Conservation (phyloP, 257 asterid genomes). For the Petunia secreta region DNA sequence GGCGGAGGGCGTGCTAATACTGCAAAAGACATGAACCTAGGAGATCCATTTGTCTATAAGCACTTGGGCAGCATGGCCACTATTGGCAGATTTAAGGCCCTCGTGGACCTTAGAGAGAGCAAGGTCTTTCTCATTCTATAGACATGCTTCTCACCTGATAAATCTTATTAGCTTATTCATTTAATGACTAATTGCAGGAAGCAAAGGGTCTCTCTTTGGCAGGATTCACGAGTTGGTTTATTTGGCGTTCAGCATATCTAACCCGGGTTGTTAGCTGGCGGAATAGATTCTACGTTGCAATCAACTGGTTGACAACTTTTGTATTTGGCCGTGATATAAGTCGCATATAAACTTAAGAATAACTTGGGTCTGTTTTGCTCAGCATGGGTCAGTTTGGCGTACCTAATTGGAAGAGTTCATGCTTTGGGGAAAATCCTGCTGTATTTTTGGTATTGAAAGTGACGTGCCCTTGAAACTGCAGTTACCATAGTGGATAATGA, state of each 20-base stretch:
- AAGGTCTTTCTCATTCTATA: conserved; percentile 48
- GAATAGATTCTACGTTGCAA: conserved; percentile 86
- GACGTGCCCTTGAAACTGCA: background rate
- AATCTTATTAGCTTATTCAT: background rate
- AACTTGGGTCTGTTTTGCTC: background rate
- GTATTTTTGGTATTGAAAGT: background rate
- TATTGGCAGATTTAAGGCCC: conserved; percentile 89
- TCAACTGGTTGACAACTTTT: conserved; percentile 82
- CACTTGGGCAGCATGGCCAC: conserved; percentile 99
- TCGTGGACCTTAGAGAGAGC: conserved; percentile 95
- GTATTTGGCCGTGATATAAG: conserved; percentile 85
- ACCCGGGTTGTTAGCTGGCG: conserved; percentile 94
- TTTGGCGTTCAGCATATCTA: conserved; percentile 87
- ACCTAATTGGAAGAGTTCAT: background rate
- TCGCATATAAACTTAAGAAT: conserved; percentile 45
- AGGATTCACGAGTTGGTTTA: conserved; percentile 74
- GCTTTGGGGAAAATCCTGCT: background rate
- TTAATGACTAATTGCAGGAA: conserved; percentile 49
- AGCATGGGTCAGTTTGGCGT: background rate
- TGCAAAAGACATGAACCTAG: conserved; percentile 57
- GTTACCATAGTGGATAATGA: background rate
- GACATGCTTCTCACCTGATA: background rate
- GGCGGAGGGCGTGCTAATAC: conserved; percentile 81
- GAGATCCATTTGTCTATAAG: conserved; percentile 67
- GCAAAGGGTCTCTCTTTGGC: conserved; percentile 73